phyloP scores from a whole-genome alignment of 345 rosid genomes.

The Corymbia maculata region DNA sequence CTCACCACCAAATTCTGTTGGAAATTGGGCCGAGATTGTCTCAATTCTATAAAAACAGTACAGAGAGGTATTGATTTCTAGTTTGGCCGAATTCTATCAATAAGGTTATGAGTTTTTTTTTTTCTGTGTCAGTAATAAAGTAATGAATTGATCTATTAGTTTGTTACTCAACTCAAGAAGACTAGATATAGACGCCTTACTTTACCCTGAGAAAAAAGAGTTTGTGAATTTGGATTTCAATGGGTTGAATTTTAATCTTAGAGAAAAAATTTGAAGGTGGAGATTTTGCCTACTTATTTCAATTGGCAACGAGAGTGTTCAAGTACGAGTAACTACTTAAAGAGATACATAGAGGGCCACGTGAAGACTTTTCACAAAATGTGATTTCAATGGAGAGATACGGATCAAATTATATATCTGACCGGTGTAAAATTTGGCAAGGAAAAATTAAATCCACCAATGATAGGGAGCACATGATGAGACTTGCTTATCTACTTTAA shows the following conservation, averaged over 20 bases:
- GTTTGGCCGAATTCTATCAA: not conserved
- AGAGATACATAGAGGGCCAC: not conserved
- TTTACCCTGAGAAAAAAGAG: not conserved
- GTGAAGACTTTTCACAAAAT: not conserved
- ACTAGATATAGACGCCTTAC: not conserved
- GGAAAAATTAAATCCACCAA: not conserved
- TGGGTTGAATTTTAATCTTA: not conserved
- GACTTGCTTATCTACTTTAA: too few relatives aligned
- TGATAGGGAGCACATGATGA: not conserved
- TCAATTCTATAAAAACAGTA: not conserved
- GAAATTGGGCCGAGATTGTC: not conserved
- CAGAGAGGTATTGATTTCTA: not conserved
- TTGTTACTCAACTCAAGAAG: not conserved
- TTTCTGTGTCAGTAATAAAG: too few relatives aligned
- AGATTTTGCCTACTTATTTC: too few relatives aligned
- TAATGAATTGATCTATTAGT: not conserved
- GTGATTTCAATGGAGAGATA: not conserved
- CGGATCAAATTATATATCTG: not conserved
- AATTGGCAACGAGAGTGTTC: not conserved
- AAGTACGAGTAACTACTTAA: not conserved
- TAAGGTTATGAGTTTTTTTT: too few relatives aligned
- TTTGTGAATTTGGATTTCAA: not conserved
- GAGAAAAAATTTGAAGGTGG: not conserved
- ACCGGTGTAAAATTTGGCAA: rapidly evolving
- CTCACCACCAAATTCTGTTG: not conserved